Base-by-base conservation (phyloP, 148 eudicot genomes). In the Limonium bicolor region DNA sequence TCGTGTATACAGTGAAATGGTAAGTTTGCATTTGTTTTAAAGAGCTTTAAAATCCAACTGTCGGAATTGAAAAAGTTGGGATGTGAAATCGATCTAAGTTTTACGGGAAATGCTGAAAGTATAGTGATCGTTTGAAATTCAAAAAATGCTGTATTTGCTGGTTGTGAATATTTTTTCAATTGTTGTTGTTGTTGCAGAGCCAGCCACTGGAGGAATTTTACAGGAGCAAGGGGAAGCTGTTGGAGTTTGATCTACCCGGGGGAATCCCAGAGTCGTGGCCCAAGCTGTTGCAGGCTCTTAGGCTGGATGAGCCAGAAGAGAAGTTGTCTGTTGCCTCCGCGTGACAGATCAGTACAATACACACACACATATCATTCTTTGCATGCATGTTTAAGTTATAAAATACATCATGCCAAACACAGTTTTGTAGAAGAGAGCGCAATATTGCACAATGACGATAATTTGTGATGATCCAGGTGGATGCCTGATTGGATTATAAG, bases 231-330 rank as follows among this genome's bases (percentile, higher is more conserved):
- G 95, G 88, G 20, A 90, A 90, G 32, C 43, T 90, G 55, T 39
- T 90, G 42, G 94, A 85, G 63, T 90, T 90, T 44, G 74, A 80
- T 56, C 74, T 90, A 4, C 99, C 99, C 3, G 99, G 99, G 51
- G 99, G 99, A 27, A 85, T 90, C 69, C 94, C 88, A 0, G 95
- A 90, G 66, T 75, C 99, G 2, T 90, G 85, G 99, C 95, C 99
- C 1, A 90, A 76, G 57, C 62, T 90, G 65, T 68, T 90, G 50
- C 82, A 90, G 60, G 99, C 64, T 28, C 88, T 90, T 30, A 73
- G 76, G 43, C 95, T 90, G n/a, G 82, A 85, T 28, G 88, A 85
- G 23, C 69, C 67, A 0, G 95, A 85, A 46, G 87, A 84, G 52
- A 80, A 80, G 76, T 64, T 60, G 54, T 70, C 94, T 27, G 84